Conservation (phyloP, 2,329 filamentous ascomycete species). For the Chaetoscypha palmicola region DNA sequence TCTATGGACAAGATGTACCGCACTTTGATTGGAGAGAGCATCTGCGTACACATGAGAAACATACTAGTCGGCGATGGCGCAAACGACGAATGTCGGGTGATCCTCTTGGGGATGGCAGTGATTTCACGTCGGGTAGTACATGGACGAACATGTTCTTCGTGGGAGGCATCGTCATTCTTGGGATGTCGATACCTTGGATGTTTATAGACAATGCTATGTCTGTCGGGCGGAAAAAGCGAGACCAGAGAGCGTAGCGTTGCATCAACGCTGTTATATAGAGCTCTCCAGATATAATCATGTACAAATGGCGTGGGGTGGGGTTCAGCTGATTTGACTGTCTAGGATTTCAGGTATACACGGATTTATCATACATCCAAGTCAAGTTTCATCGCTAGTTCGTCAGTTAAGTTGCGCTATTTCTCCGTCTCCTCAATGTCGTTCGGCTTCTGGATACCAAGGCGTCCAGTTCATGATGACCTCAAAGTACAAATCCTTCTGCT, state of each 20-base stretch:
- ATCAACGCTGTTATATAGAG: too few species aligned
- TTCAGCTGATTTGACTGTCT: too few species aligned
- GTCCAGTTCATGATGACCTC: too few species aligned
- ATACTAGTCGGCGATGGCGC: constrained; percentile 29
- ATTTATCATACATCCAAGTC: too few species aligned
- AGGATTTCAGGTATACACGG: too few species aligned
- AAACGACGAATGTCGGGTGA: constrained; percentile 22
- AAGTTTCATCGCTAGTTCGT: too few species aligned
- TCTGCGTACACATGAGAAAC: constrained; percentile 57
- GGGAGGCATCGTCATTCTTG: constrained; percentile 31
- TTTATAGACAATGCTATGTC: constrained; percentile 23
- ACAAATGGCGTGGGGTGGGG: too few species aligned
- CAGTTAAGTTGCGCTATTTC: too few species aligned
- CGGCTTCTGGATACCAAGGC: too few species aligned
- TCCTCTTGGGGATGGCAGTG: constrained; percentile 14
- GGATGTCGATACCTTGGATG: constrained; percentile 27
- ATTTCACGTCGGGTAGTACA: constrained; percentile 16
- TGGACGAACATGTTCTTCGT: constrained; percentile 38
- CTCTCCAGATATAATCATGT: too few species aligned
- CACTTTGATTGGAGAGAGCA: constrained; percentile 76
- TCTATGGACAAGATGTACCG: constrained; percentile 48
- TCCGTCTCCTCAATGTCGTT: too few species aligned
- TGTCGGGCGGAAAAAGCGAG: constrained; percentile 5
- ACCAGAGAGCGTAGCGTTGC: neutral
- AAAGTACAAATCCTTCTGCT: too few species aligned